phyloP scores from a whole-genome alignment of 1,284 basidiomycete species.

The Marasmius tenuissimus region DNA sequence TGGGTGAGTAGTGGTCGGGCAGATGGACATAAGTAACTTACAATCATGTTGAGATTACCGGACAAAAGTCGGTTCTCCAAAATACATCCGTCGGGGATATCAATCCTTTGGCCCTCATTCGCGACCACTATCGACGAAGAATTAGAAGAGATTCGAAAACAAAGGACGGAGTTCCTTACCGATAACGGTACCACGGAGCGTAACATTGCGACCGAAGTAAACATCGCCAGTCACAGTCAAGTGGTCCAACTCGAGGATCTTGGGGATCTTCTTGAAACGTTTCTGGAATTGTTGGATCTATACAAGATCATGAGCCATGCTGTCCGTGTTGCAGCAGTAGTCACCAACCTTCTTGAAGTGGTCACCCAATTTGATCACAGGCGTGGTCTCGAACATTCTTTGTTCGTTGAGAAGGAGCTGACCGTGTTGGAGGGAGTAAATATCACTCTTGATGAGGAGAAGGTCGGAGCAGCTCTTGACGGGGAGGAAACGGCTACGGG shows the following conservation, averaged over 20 bases:
- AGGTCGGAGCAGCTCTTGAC: conserved; percentile 92
- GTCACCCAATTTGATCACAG: conserved; percentile 97
- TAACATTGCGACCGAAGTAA: conserved; percentile 92
- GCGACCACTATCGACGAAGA: conserved; percentile 49
- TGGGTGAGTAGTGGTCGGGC: background rate
- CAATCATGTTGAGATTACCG: conserved; percentile 54
- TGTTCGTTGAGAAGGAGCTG: conserved; percentile 90
- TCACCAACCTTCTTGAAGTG: conserved; percentile 76
- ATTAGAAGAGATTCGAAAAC: conserved; percentile 7
- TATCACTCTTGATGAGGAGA: conserved; percentile 94
- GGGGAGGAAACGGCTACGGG: conserved; percentile 95
- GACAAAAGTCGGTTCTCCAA: conserved; percentile 82
- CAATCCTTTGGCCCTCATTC: conserved; percentile 92
- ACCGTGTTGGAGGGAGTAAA: conserved; percentile 95
- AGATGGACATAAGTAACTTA: conserved; percentile 24
- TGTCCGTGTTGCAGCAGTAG: background rate
- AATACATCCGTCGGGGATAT: conserved; percentile 94
- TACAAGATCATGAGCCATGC: conserved; percentile 21
- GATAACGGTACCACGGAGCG: conserved; percentile 86
- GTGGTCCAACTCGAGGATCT: conserved; percentile 93
- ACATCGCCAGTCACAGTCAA: conserved; percentile 81
- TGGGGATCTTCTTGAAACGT: conserved; percentile 96
- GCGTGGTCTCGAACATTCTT: conserved; percentile 92
- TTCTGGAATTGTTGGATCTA: conserved; percentile 98
- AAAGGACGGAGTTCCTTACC: conserved; percentile 31